phyloP scores from a whole-genome alignment of 352 stramenopile genomes.

The Pythium grandisporangium region DNA sequence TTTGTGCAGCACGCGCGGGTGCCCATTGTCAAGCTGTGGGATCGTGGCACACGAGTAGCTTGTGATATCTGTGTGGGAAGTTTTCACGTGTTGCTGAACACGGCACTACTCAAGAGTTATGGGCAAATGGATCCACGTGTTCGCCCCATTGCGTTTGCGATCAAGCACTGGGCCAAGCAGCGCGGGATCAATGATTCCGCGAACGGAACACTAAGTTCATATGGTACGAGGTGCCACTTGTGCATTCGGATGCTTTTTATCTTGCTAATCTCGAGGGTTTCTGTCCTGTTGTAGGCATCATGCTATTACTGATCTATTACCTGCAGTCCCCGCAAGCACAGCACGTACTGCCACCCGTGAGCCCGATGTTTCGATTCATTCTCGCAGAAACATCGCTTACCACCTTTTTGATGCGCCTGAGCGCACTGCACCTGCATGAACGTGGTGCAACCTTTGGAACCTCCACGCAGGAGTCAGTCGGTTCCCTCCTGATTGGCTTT shows the following conservation, averaged over 20 bases:
- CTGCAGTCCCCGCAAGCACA: slow-evolving; percentile 76
- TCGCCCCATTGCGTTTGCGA: slow-evolving; percentile 90
- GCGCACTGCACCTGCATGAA: slow-evolving; percentile 45
- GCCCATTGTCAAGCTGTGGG: slow-evolving; percentile 75
- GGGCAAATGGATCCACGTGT: slow-evolving; percentile 63
- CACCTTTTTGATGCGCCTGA: slow-evolving; percentile 48
- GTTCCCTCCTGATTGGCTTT: slow-evolving; percentile 91
- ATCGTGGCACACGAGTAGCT: slow-evolving; percentile 28
- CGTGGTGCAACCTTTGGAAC: slow-evolving; percentile 43
- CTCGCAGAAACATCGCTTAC: slow-evolving; percentile 91
- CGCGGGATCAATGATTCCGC: slow-evolving; percentile 96
- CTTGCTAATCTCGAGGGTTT: no score
- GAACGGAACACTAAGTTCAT: slow-evolving; percentile 95
- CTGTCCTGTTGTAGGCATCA: slow-evolving; percentile 72
- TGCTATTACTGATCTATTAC: slow-evolving; percentile 96
- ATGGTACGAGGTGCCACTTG: no score
- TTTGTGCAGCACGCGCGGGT: slow-evolving; percentile 70
- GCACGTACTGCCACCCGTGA: slow-evolving; percentile 36
- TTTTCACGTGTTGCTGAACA: slow-evolving; percentile 71
- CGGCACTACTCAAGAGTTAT: slow-evolving; percentile 68
- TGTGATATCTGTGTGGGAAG: slow-evolving; percentile 71
- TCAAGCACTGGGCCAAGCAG: slow-evolving; percentile 97
- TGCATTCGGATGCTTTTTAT: no score
- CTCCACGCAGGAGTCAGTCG: slow-evolving; percentile 76
- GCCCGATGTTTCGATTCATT: slow-evolving; percentile 36